Evolutionary conservation across 1,139 yeast genomes (phyloP).

Genomic region (Candida tropicalis): DNA sequence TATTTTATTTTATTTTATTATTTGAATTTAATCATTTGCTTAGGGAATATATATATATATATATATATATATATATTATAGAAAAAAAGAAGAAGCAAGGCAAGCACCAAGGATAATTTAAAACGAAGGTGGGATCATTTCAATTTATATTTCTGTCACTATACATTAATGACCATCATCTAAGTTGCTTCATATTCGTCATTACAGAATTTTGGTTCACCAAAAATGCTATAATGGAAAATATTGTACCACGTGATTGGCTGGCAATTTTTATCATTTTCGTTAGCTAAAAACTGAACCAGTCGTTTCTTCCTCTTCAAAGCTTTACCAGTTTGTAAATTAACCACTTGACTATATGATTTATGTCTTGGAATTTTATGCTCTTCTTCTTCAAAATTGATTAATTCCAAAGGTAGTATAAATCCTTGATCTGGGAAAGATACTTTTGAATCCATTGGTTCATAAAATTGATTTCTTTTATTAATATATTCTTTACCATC

Average conservation of each 20-base stretch:
- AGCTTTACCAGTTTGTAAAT: conserved; percentile 10
- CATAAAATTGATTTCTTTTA: conserved; percentile 13
- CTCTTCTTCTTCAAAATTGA: conserved; percentile 19
- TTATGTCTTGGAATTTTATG: conserved; percentile 26
- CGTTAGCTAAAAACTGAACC: conserved; percentile 9
- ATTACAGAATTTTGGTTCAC: conserved; percentile 46
- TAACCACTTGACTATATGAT: conserved; percentile 28
- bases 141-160: too few species aligned
- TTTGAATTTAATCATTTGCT: not conserved
- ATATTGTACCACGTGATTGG: conserved; percentile 54
- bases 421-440: conserved; percentile 13
- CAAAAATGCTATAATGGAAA: conserved; percentile 51
- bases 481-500: conserved; percentile 11
- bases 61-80: conserved; percentile 1
- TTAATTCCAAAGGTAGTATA: conserved; percentile 26
- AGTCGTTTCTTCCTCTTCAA: conserved; percentile 5
- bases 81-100: conserved; percentile 5
- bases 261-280: conserved; percentile 34
- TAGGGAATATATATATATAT: conserved; percentile 1
- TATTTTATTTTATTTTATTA: too few species aligned
- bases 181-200: conserved; percentile 9
- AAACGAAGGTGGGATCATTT: too few species aligned
- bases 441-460: not conserved
- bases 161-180: too few species aligned
- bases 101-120: not conserved